These are phyloP conservation scores for Quercus ilex DNA, from an alignment of 306 rosid species.

Conservation along the genomic window DNA sequence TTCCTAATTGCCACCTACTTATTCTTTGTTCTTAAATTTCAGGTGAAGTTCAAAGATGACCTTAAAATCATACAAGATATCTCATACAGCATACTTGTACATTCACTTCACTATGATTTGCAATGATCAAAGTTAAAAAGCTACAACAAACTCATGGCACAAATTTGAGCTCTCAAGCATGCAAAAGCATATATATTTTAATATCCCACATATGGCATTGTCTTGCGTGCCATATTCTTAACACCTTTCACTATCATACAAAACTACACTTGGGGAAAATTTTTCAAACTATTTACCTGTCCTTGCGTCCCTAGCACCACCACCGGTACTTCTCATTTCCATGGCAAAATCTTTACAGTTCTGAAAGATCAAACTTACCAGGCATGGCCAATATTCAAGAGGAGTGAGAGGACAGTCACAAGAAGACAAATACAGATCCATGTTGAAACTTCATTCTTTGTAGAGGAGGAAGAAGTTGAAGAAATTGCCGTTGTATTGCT, in stretches of 20 bases:
- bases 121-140: not conserved
- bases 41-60: too few relatives aligned
- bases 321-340: conserved; percentile 8
- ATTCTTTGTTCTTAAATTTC: too few relatives aligned
- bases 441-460: conserved; percentile 23
- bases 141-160: not conserved
- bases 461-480: conserved; percentile 50
- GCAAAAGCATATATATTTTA: not conserved
- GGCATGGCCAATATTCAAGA: conserved; percentile 30
- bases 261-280: conserved; percentile 14
- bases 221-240: not conserved
- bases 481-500: conserved; percentile 70
- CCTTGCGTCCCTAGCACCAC: conserved; percentile 21
- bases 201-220: not conserved
- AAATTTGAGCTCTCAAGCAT: not conserved
- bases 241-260: conserved; percentile 28
- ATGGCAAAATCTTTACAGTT: conserved; percentile 32
- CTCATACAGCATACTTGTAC: too few relatives aligned
- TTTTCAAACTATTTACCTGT: conserved; percentile 7
- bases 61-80: too few relatives aligned
- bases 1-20: too few relatives aligned
- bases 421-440: conserved; percentile 36
- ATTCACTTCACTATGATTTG: not conserved
- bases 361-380: conserved; percentile 25
- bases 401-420: conserved; percentile 19